Percentiles rank a stretch among this genome's conserved stretches.
Conservation (phyloP, 768 basidiomycete species). For the Porphyrellus cyaneotinctus region DNA sequence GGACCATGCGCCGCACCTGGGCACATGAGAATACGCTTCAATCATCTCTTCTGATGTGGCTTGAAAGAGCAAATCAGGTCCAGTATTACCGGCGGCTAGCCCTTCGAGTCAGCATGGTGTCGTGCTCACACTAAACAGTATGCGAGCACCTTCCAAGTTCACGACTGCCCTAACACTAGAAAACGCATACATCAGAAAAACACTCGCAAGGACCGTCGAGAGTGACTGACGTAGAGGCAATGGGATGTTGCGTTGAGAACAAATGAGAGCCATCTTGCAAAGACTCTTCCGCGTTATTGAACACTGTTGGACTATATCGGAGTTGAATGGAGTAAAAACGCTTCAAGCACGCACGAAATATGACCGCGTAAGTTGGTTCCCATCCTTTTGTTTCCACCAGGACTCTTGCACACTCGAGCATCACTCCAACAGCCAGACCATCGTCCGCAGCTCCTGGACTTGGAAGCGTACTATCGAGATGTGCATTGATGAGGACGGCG, state of each 20-base stretch:
- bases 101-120: constrained; percentile 3
- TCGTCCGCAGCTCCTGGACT: constrained; percentile 90
- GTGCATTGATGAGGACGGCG: constrained; percentile 83
- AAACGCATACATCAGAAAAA: neutral
- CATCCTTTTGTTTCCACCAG: constrained; percentile 59
- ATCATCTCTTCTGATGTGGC: constrained; percentile 96
- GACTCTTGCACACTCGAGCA: constrained; percentile 86
- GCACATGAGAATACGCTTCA: constrained; percentile 79
- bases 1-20: constrained; percentile 46
- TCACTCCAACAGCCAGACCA: constrained; percentile 81
- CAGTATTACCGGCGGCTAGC: constrained; percentile 79
- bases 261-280: constrained; percentile 93
- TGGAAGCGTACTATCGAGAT: constrained; percentile 87
- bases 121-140: neutral
- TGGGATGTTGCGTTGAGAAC: constrained; percentile 85
- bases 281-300: constrained; percentile 94
- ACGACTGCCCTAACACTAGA: constrained; percentile 76
- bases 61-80: constrained; percentile 90
- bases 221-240: constrained; percentile 56
- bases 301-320: constrained; percentile 48
- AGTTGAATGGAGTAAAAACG: neutral
- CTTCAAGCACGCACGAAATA: constrained; percentile 63
- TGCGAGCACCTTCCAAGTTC: constrained; percentile 74
- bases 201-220: neutral
- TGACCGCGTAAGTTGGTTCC: constrained; percentile 70